phyloP scores from a whole-genome alignment of 2,329 filamentous ascomycete species.

The Penicillium sp. region DNA sequence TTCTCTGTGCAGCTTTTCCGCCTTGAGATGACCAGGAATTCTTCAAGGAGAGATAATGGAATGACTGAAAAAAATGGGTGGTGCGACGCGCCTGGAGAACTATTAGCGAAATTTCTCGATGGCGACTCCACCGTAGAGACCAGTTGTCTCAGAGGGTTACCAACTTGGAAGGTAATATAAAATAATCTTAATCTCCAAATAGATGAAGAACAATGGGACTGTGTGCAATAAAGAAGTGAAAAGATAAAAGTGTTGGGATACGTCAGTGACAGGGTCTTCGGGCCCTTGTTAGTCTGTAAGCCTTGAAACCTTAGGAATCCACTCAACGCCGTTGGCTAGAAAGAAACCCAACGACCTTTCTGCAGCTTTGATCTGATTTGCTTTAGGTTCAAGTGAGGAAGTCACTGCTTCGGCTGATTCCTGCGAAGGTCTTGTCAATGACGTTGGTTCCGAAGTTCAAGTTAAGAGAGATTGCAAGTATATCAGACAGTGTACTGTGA shows the following conservation, averaged over 20 bases:
- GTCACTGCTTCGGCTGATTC: neutral
- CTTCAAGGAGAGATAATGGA: neutral
- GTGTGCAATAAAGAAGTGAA: neutral
- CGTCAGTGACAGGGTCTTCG: conserved; percentile 5
- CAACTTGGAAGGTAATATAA: no score
- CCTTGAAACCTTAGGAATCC: conserved; percentile 5
- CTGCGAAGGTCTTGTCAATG: neutral
- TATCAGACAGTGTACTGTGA: no score
- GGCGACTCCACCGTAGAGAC: neutral
- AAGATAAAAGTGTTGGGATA: conserved; percentile 14
- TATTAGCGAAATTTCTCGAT: conserved; percentile 6
- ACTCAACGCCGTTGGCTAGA: neutral
- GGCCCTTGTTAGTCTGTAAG: neutral
- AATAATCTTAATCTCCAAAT: neutral
- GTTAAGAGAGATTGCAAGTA: neutral
- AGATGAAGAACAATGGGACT: neutral
- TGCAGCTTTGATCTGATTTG: neutral
- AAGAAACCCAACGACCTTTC: neutral
- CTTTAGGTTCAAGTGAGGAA: neutral
- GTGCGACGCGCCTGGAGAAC: conserved; percentile 6
- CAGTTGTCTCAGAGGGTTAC: neutral
- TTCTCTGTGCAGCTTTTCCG: neutral
- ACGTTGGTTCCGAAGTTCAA: neutral
- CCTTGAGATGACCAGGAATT: neutral
- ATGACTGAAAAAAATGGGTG: conserved; percentile 3